These are phyloP conservation scores for Casuarina equisetifolia DNA, from an alignment of 306 rosid species.

Conservation along the genomic window DNA sequence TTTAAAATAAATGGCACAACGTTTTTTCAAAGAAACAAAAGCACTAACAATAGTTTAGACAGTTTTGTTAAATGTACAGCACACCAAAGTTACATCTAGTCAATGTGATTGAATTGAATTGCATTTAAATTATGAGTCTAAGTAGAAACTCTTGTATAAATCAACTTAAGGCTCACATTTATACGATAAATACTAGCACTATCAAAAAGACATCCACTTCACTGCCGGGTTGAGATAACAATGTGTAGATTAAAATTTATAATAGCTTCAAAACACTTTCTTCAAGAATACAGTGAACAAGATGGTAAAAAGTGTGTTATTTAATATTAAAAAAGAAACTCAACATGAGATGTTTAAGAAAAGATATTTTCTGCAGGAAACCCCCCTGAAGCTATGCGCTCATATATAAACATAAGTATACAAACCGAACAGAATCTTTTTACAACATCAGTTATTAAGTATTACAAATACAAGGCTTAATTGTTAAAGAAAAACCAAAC, in stretches of 20 bases:
- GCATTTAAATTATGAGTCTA: too few relatives aligned
- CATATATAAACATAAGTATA: too few relatives aligned
- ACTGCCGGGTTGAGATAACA: background rate
- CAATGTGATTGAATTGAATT: too few relatives aligned
- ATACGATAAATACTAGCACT: too few relatives aligned
- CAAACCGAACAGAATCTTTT: background rate
- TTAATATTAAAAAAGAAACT: background rate
- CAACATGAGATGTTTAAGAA: background rate
- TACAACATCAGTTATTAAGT: background rate
- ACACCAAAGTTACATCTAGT: background rate
- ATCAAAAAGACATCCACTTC: background rate
- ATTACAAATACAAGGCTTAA: background rate
- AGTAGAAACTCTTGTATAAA: too few relatives aligned
- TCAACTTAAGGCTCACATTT: too few relatives aligned
- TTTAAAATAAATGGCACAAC: constrained; percentile 2
- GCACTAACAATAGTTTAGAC: background rate
- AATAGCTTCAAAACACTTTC: background rate
- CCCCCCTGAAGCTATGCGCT: background rate
- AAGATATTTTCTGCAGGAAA: background rate
- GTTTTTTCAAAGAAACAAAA: background rate
- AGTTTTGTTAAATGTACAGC: background rate
- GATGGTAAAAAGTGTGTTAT: background rate
- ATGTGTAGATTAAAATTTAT: background rate
- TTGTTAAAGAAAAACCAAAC: constrained; percentile 29
- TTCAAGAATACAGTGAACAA: background rate